Evolutionary conservation across 2,329 filamentous ascomycete genomes (phyloP), one percentile per base, ranked within the genome.

Genomic region (Lachnellula suecica): DNA sequence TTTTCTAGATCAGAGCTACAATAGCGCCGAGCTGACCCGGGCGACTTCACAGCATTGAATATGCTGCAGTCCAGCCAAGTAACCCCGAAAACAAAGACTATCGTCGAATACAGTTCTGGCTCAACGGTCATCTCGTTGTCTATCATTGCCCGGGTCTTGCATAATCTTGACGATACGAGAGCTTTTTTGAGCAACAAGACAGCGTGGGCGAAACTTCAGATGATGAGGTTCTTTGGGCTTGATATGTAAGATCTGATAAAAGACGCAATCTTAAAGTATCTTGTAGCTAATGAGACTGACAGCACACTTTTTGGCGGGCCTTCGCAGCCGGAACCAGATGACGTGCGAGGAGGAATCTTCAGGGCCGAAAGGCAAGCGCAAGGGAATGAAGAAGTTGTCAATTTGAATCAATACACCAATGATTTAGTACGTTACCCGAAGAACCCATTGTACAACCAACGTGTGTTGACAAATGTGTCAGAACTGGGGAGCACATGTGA

Each of bases 61-160:
- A 74, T 82, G 54, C 69, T 83, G 31, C 68, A 70, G 4, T 27
- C 8, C 40, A 70, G 67, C 38, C 70, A 63, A 4, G 70, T 77
- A 2, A 65, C 70, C 2, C 70, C 74, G 0, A 64, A 73, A 57
- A 79, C 77, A 2, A 70, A 78, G 44, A 76, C 76, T 0, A 74
- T 85, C 19, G 74, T 84, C 45, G 82, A 85, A 59, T 81, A 80
- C 51, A 84, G 79, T 63, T 84, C 81, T 1, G 82, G 82, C 0
- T 84, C 81, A 1, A 85, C 82, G 0, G 81, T 84, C 4, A 73
- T 84, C 24, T 84, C 82, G 1, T 77, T 85, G 75, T 75, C 77
- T 0, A 72, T 84, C 60, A 71, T 81, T 9, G 73, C 77, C 0
- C 70, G 80, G 15, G 76, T 78, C 1, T 70, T 78, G 47, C 74